Percentiles rank a stretch among this genome's conserved stretches.
phyloP scores from a whole-genome alignment of 2,329 filamentous ascomycete species.

The Aspergillus fructus region DNA sequence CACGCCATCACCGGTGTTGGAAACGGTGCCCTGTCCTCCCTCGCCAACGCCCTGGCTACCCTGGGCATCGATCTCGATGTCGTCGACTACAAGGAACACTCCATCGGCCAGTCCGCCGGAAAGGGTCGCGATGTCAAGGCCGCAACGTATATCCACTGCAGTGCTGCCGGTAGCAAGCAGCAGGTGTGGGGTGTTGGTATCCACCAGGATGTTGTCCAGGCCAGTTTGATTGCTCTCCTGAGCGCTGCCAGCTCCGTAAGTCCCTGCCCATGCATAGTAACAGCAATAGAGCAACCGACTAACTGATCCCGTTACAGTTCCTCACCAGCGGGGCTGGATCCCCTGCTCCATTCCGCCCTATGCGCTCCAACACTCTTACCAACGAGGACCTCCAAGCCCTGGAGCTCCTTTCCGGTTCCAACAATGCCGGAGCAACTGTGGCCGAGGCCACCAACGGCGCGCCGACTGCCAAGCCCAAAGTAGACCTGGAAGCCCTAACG shows the following conservation, averaged over 20 bases:
- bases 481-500: slow-evolving; percentile 40
- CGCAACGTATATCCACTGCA: slow-evolving; percentile 94
- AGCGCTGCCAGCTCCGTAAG: slow-evolving; percentile 83
- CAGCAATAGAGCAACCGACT: neutral
- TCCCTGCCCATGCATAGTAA: neutral
- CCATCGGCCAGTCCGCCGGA: slow-evolving; percentile 81
- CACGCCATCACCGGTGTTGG: slow-evolving; percentile 76
- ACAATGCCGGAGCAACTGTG: slow-evolving; percentile 17
- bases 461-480: slow-evolving; percentile 24
- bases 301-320: slow-evolving; percentile 54
- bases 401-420: slow-evolving; percentile 36
- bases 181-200: slow-evolving; percentile 53
- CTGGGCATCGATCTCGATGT: slow-evolving; percentile 88
- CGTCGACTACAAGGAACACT: slow-evolving; percentile 93
- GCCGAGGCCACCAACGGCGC: slow-evolving; percentile 23
- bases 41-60: slow-evolving; percentile 75
- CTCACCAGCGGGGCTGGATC: slow-evolving; percentile 68
- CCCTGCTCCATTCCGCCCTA: slow-evolving; percentile 62
- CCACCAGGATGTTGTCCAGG: slow-evolving; percentile 89
- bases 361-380: slow-evolving; percentile 53
- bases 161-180: slow-evolving; percentile 62
- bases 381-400: slow-evolving; percentile 46
- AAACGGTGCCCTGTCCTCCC: slow-evolving; percentile 85
- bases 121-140: slow-evolving; percentile 80
- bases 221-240: slow-evolving; percentile 80